Evolutionary conservation across 306 rosid species (phyloP), one percentile per base, ranked within the genome.

Genomic region (Cucurbita pepo): DNA sequence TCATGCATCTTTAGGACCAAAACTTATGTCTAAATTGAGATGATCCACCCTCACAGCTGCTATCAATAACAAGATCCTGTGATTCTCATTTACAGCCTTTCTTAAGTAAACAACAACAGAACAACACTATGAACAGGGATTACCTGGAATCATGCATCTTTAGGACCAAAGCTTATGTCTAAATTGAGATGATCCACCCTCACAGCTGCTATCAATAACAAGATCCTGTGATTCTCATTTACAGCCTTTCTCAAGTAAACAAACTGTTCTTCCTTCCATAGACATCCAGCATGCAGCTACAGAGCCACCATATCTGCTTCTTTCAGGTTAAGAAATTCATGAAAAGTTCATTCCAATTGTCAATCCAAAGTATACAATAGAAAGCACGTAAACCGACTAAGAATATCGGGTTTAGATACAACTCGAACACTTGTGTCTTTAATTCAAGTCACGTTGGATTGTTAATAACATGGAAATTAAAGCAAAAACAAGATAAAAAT

Each of bases 191-290:
- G 74, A 70, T 74, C 81, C 58, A 79, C 38, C 77, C 75, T 77
- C 75, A 61, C n/a, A 10, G 73, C 58, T 7, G 81, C 72, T 73
- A 59, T 67, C 71, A 10, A 78, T 76, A n/a, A 77, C 83, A 64
- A 82, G 76, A 76, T 78, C 80, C 71, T 64, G 77, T 50, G 82
- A 60, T 75, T 82, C 82, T 82, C 78, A 76, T 67, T 63, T 82
- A 34, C 61, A 19, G 51, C 83, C 81, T 73, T 76, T 76, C 57
- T 79, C 81, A 47, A 76, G 56, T 55, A 78, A 62, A 71, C 85
- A 78, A 1, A 71, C 78, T 50, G 56, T 75, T 71, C 73, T 37
- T 7, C 82, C 78, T 53, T 80, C 83, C 80, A 73, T 61, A 63
- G 83, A 74, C 79, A 79, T 73, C 55, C 71, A 55, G 74, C 85